Evolutionary conservation across 257 asterid genomes (phyloP), one percentile per base, ranked within the genome.

Genomic region (Forsythia suspensa): DNA sequence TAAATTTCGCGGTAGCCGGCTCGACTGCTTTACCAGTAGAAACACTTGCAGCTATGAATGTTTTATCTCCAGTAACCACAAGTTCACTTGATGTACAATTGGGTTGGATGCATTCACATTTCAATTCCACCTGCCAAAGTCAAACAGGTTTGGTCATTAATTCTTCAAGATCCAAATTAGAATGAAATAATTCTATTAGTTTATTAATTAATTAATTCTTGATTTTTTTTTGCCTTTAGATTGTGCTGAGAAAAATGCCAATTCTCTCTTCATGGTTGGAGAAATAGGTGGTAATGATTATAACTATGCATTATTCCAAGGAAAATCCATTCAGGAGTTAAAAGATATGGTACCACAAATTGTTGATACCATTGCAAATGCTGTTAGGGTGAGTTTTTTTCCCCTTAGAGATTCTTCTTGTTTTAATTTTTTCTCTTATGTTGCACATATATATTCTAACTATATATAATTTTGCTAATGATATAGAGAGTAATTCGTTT

Each of bases 1-100:
- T 20, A 24, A 80, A 80, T 4, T 84, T 81, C 68, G 88, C 86
- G 0, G 82, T 76, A 2, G 86, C 84, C 5, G 86, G 88, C 8
- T 76, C 84, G 37, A 82, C 84, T 12, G 84, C 88, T 3, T 69
- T 76, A 20, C 69, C 79, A 1, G 11, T 79, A 12, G 52, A 55
- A 15, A 39, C 71, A 15, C 5, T 81, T 67, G 83, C 77, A 10
- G 43, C 67, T 3, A 59, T 77, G 18, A 55, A 61, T 8, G 73
- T 80, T 29, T 0, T 46, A 1, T 52, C 76, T 48, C 48, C 77
- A 3, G 81, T 71, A 0, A 79, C 84, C 10, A 76, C 51, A 18
- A 79, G 80, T 41, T 70, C 86, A 70, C 80, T 79, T 0, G 66
- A 55, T 8, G 82, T 85, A 4, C 88, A 85, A 71, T 72, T 79